phyloP scores from a whole-genome alignment of 345 rosid genomes.

The Boechera divaricarpa region DNA sequence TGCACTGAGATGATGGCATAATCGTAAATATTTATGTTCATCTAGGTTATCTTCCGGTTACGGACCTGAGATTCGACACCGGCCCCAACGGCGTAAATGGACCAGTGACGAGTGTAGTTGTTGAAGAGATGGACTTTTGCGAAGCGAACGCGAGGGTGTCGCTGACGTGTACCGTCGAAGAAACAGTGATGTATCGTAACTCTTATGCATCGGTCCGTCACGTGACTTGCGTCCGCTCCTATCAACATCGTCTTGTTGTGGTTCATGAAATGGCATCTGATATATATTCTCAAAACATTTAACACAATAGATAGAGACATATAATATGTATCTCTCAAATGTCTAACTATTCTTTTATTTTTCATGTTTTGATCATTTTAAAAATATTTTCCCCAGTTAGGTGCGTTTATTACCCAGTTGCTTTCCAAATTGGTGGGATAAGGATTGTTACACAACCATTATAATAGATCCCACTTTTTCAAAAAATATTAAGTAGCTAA shows the following conservation, averaged over 20 bases:
- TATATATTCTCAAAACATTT: not conserved
- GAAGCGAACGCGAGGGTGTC: slow-evolving; percentile 94
- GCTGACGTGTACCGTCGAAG: slow-evolving; percentile 84
- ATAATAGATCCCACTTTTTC: no score
- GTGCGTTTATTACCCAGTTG: no score
- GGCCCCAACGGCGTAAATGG: slow-evolving; percentile 92
- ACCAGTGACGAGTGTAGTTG: slow-evolving; percentile 90
- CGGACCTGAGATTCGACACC: slow-evolving; percentile 90
- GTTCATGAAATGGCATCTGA: slow-evolving; percentile 80
- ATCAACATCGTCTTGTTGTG: slow-evolving; percentile 93
- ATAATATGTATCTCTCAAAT: not conserved
- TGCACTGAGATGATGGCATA: not conserved
- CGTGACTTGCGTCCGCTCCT: slow-evolving; percentile 82
- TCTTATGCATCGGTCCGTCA: slow-evolving; percentile 77
- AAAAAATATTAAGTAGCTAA: no score
- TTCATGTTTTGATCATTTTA: no score
- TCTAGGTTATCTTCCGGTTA: not conserved
- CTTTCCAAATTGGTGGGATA: no score
- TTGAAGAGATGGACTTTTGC: slow-evolving; percentile 87
- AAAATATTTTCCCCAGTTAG: no score
- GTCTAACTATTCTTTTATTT: no score
- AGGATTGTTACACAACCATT: no score
- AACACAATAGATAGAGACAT: not conserved
- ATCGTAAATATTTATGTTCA: not conserved
- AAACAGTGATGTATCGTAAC: slow-evolving; percentile 98